Percentiles rank a stretch among this genome's conserved stretches.
phyloP scores from a whole-genome alignment of 495 filamentous ascomycete species.

The Peziza echinospora region DNA sequence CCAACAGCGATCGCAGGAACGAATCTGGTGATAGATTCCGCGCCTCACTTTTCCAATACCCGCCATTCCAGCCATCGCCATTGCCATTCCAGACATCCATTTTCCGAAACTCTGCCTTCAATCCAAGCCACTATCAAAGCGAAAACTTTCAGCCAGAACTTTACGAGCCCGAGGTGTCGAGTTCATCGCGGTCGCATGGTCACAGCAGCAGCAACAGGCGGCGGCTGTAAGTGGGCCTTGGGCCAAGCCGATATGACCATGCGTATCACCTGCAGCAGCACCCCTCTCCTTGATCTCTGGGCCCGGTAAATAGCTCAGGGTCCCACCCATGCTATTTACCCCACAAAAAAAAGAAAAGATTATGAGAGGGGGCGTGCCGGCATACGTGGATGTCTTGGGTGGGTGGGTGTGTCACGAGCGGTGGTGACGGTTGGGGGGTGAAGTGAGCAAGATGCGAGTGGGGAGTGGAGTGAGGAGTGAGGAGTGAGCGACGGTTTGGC shows the following conservation, averaged over 20 bases:
- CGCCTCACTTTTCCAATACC: constrained; percentile 10
- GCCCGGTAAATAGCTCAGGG: background rate
- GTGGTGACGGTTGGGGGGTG: background rate
- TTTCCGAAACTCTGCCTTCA: constrained; percentile 47
- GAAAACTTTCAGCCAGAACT: constrained; percentile 60
- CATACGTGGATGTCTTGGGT: background rate
- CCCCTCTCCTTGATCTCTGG: background rate
- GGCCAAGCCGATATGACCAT: background rate
- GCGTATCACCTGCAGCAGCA: background rate
- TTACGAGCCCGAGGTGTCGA: constrained; percentile 16
- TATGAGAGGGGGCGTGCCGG: background rate
- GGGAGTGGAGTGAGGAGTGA: no score
- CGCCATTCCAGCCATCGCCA: constrained; percentile 12
- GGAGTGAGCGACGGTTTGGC: no score
- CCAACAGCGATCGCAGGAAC: constrained; percentile 28
- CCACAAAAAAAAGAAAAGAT: no score
- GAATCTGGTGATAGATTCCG: constrained; percentile 15
- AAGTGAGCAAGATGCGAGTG: background rate
- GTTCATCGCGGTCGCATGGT: background rate
- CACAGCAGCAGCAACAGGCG: background rate
- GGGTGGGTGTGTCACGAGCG: background rate
- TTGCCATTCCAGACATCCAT: constrained; percentile 30
- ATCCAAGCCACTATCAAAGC: constrained; percentile 65
- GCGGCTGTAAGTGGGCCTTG: background rate
- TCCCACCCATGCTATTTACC: no score